A percentile compares a stretch with the other conserved stretches of the same genome.
phyloP scores from a whole-genome alignment of 495 filamentous ascomycete species.

The Aspergillus campestris region DNA sequence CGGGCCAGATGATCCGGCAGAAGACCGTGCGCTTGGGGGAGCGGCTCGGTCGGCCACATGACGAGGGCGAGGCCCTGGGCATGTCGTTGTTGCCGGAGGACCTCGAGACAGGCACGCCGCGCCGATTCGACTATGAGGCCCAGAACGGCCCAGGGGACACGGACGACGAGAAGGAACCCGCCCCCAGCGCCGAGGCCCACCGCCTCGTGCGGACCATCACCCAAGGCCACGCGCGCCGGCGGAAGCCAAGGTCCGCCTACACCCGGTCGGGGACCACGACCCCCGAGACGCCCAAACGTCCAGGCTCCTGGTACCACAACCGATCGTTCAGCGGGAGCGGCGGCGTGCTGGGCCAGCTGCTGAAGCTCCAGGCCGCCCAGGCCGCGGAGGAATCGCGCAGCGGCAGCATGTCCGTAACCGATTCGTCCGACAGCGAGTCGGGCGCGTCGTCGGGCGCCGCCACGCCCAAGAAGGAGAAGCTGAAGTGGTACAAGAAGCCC shows the following conservation, averaged over 20 bases:
- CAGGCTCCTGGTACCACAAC: slow-evolving; percentile 24
- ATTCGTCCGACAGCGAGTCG: slow-evolving; percentile 35
- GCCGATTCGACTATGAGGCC: slow-evolving; percentile 14
- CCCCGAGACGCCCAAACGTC: slow-evolving; percentile 24
- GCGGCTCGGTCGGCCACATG: slow-evolving; percentile 30
- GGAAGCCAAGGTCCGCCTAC: slow-evolving; percentile 27
- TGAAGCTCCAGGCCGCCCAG: slow-evolving; percentile 30
- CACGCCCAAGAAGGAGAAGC: slow-evolving; percentile 48
- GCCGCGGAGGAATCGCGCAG: slow-evolving; percentile 11
- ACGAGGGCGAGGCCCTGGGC: slow-evolving; percentile 31
- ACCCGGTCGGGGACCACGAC: slow-evolving; percentile 32
- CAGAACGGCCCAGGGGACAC: slow-evolving; percentile 14
- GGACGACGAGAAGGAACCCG: slow-evolving; percentile 14
- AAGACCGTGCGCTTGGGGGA: slow-evolving; percentile 27
- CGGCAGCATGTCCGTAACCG: slow-evolving; percentile 28
- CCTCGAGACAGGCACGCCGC: slow-evolving; percentile 18
- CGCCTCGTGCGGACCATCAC: slow-evolving; percentile 37
- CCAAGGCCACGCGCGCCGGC: slow-evolving; percentile 22
- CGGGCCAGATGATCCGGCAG: slow-evolving; percentile 28
- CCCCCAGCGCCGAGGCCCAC: slow-evolving; percentile 33
- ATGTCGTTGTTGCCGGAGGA: slow-evolving; percentile 29
- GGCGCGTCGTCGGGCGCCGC: slow-evolving; percentile 34
- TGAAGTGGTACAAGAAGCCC: slow-evolving; percentile 60
- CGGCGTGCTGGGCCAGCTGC: slow-evolving; percentile 33
- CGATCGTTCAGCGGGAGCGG: slow-evolving; percentile 19